These are phyloP conservation scores for Globisporangium megalacanthum DNA, from an alignment of 352 stramenopile genomes.

Conservation along the genomic window DNA sequence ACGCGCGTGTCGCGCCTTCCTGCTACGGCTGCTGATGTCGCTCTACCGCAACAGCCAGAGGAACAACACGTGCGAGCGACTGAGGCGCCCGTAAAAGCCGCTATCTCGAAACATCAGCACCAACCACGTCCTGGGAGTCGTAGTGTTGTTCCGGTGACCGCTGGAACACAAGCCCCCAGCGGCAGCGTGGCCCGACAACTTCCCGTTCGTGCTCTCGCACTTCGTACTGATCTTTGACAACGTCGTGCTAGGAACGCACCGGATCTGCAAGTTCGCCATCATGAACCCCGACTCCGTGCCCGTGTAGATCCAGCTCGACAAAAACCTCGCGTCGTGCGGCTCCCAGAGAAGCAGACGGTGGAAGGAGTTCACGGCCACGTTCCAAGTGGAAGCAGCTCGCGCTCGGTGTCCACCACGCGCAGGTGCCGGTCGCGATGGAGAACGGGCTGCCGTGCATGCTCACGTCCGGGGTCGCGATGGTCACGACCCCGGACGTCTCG, in stretches of 20 bases:
- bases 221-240: slow-evolving; percentile 94
- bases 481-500: slow-evolving; percentile 89
- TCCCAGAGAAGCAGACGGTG: slow-evolving; percentile 85
- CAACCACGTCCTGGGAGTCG: slow-evolving; percentile 7
- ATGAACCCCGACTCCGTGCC: slow-evolving; percentile 88
- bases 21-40: not conserved
- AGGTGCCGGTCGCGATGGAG: slow-evolving; percentile 86
- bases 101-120: not conserved
- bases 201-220: slow-evolving; percentile 82
- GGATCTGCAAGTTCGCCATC: slow-evolving; percentile 90
- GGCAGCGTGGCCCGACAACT: slow-evolving; percentile 28
- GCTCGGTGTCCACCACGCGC: slow-evolving; percentile 69
- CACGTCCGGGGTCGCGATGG: slow-evolving; percentile 77
- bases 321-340: slow-evolving; percentile 90
- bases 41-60: slow-evolving; percentile 3
- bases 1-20: not conserved
- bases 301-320: slow-evolving; percentile 90
- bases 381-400: slow-evolving; percentile 82
- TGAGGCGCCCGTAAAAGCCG: not conserved
- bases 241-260: slow-evolving; percentile 88
- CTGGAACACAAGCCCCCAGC: slow-evolving; percentile 13
- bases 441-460: slow-evolving; percentile 87
- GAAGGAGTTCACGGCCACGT: slow-evolving; percentile 91
- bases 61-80: slow-evolving; percentile 1
- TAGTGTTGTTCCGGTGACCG: not conserved